Base-by-base conservation (phyloP, 1,284 basidiomycete genomes). In the Rhodotorula mucilaginosa region DNA sequence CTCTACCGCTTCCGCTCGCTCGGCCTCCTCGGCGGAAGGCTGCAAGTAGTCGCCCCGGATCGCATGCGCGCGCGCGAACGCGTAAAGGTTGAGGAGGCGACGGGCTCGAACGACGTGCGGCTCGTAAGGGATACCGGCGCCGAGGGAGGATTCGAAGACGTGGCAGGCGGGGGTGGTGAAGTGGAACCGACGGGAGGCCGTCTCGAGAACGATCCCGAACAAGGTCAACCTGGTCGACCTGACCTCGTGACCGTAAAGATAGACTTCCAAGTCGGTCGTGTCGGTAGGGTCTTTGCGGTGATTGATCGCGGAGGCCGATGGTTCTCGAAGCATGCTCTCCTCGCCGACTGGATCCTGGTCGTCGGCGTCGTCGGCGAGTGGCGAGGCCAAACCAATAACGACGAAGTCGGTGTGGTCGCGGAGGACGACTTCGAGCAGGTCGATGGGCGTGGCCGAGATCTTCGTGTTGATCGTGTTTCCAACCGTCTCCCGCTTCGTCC, bases 11-110 rank as follows among this genome's bases (percentile, higher is more conserved):
- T 19, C 10, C 13, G 15, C 29, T 21, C 29, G 21, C 4, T 23
- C 21, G 8, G 26, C 46, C 18, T 46, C 12, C 8, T 21, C 4
- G 10, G 5, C 21, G 39, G 1, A 18, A 21, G 54, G 10, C 8
- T 44, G 15, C 12, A 29, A 5, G 29, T 57, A 49, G 46, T 19
- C 19, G 56, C 66, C 66, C 47, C 66, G 60, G 6, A 68, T 31
- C 16, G 31, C 4, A 18, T 31, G 34, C 1, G 31, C 44, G 21
- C 66, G 60, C 1, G 61, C 60, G 47, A 62, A 39, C 3, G 26
- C 19, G 47, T 39, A 62, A 18, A 68, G 13, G 21, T 52, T 63
- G 61, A 62, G 34, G 0, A 68, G 29, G 13, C 66, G 66, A 7
- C 26, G 21, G 3, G 34, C 19, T 1, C 5, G 7, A 18, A 8